Evolutionary conservation across 2,329 filamentous ascomycete species (phyloP).

Genomic region (Aspergillus udagawae): DNA sequence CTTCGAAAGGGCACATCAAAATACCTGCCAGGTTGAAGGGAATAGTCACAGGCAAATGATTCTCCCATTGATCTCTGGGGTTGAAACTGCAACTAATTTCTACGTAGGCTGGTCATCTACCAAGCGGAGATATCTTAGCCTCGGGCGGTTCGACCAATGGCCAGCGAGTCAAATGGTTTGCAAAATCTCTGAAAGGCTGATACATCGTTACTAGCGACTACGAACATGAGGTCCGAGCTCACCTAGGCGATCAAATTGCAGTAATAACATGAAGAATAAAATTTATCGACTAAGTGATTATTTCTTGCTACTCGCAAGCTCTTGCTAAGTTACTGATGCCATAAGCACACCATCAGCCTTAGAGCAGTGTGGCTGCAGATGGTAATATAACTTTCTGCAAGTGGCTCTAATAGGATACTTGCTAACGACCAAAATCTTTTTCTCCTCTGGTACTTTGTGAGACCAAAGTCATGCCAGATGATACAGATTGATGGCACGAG

Average conservation of each 20-base stretch:
- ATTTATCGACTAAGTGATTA: not conserved
- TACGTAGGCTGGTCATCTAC: not conserved
- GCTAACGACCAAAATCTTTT: not conserved
- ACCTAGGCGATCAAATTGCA: not conserved
- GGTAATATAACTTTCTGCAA: conserved; percentile 17
- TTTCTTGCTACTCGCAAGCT: not conserved
- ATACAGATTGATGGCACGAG: not conserved
- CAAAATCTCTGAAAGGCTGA: not conserved
- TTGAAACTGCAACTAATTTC: not conserved
- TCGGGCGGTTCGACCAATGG: not conserved
- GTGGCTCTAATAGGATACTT: conserved; percentile 15
- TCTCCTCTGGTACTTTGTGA: not conserved
- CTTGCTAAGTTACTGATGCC: not conserved
- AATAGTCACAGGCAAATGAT: not conserved
- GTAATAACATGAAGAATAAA: too few relatives aligned
- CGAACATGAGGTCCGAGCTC: conserved; percentile 18
- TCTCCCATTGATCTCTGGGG: not conserved
- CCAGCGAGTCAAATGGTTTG: not conserved
- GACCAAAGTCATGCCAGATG: not conserved
- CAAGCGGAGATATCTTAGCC: not conserved
- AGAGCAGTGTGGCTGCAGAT: conserved; percentile 15
- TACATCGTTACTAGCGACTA: conserved; percentile 1
- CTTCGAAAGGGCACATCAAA: not conserved
- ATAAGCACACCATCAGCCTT: conserved; percentile 6
- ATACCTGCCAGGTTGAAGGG: not conserved